phyloP scores from a whole-genome alignment of 805 yeast genomes.

The Pichia membranifaciens region DNA sequence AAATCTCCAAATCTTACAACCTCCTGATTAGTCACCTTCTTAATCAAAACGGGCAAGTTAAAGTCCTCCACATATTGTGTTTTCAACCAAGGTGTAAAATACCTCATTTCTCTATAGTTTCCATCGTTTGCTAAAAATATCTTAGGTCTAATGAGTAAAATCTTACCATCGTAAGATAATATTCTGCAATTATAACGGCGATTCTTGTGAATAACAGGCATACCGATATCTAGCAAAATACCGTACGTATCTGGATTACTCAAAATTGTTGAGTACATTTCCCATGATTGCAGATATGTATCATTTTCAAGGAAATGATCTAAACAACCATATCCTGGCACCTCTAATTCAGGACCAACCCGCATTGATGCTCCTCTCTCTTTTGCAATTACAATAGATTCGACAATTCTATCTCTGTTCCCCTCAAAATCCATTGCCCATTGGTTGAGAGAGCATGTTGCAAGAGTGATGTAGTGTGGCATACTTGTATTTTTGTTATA shows the following conservation, averaged over 20 bases:
- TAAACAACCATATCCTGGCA: conserved; percentile 90
- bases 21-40: conserved; percentile 57
- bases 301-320: conserved; percentile 94
- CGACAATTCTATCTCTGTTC: conserved; percentile 82
- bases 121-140: conserved; percentile 95
- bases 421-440: conserved; percentile 99
- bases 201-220: conserved; percentile 86
- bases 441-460: conserved; percentile 94
- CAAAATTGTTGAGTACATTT: conserved; percentile 77
- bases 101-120: conserved; percentile 95
- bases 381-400: conserved; percentile 76
- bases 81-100: conserved; percentile 90
- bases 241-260: conserved; percentile 62
- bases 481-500: too few relatives aligned
- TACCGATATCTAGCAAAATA: conserved; percentile 83
- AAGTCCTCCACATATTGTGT: conserved; percentile 69
- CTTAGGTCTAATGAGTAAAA: conserved; percentile 86
- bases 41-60: conserved; percentile 65
- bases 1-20: conserved; percentile 79
- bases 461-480: conserved; percentile 84
- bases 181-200: conserved; percentile 90
- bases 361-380: conserved; percentile 68
- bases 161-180: conserved; percentile 70
- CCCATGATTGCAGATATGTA: conserved; percentile 88
- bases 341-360: conserved; percentile 95